These are phyloP conservation scores for Aspergillus incahuasiensis DNA, from an alignment of 495 filamentous ascomycete genomes.

Conservation along the genomic window DNA sequence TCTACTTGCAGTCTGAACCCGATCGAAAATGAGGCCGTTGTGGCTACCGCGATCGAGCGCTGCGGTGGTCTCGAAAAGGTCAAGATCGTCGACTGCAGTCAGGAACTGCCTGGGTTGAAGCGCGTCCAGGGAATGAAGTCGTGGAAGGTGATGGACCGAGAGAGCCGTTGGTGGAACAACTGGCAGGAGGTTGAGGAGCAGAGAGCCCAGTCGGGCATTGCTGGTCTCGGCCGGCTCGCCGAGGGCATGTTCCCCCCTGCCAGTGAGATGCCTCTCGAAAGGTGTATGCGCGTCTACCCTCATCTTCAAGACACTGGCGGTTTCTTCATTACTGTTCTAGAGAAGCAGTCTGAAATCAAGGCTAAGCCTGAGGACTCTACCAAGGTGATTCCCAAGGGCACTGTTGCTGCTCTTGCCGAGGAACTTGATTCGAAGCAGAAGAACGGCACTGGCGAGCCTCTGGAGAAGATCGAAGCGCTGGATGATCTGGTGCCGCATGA, in stretches of 20 bases:
- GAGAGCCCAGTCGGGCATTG: slow-evolving; percentile 49
- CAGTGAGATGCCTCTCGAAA: slow-evolving; percentile 69
- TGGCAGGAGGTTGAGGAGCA: slow-evolving; percentile 73
- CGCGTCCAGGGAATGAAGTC: slow-evolving; percentile 62
- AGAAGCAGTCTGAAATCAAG: slow-evolving; percentile 85
- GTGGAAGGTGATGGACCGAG: slow-evolving; percentile 89
- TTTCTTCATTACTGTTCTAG: slow-evolving; percentile 93
- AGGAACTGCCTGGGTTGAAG: slow-evolving; percentile 70
- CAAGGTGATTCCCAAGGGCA: slow-evolving; percentile 50
- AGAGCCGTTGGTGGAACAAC: slow-evolving; percentile 65
- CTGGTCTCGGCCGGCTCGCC: slow-evolving; percentile 58
- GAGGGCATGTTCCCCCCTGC: slow-evolving; percentile 79
- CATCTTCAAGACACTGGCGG: slow-evolving; percentile 94
- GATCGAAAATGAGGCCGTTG: slow-evolving; percentile 93
- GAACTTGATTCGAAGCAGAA: slow-evolving; percentile 48
- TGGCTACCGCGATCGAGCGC: slow-evolving; percentile 77
- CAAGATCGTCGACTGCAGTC: slow-evolving; percentile 73
- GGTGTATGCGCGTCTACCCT: slow-evolving; percentile 89
- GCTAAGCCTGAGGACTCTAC: slow-evolving; percentile 68
- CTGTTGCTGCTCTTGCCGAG: slow-evolving; percentile 51
- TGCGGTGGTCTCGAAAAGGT: slow-evolving; percentile 84
- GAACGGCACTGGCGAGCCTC: slow-evolving; percentile 33
- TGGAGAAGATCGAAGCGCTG: slow-evolving; percentile 48
- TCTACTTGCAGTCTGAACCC: slow-evolving; percentile 98
- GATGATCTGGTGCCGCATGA: slow-evolving; percentile 43